phyloP scores from a whole-genome alignment of 2,329 filamentous ascomycete genomes.

The Penicillium sp. region DNA sequence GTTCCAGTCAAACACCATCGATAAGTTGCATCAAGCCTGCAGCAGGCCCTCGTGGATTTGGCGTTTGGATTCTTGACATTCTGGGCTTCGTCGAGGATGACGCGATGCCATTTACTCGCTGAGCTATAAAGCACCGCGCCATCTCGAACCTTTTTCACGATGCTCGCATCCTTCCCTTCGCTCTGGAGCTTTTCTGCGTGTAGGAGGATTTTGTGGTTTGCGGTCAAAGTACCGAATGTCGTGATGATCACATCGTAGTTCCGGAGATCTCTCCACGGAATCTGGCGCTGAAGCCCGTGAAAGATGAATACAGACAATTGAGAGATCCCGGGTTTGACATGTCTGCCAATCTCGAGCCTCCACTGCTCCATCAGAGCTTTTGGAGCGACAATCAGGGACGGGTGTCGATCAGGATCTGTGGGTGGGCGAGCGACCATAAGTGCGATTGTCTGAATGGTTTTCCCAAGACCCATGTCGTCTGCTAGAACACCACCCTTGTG shows the following conservation, averaged over 20 bases:
- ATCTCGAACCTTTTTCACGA: slow-evolving; percentile 3
- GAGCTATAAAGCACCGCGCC: slow-evolving; percentile 55
- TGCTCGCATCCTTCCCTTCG: slow-evolving; percentile 37
- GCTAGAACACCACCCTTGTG: slow-evolving; percentile 76
- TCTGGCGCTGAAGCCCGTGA: slow-evolving; percentile 63
- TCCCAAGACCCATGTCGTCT: slow-evolving; percentile 82
- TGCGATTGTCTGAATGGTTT: slow-evolving; percentile 79
- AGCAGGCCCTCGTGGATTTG: slow-evolving; percentile 61
- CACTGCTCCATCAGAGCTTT: slow-evolving; percentile 80
- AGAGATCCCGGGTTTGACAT: slow-evolving; percentile 59
- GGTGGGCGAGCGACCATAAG: slow-evolving; percentile 71
- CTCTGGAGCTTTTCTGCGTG: slow-evolving; percentile 52
- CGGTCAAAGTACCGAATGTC: slow-evolving; percentile 71
- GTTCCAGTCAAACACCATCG: slow-evolving; percentile 78
- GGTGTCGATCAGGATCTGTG: slow-evolving; percentile 59
- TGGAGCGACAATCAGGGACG: slow-evolving; percentile 80
- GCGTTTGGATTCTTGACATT: slow-evolving; percentile 75
- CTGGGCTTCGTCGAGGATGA: slow-evolving; percentile 79
- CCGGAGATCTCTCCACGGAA: slow-evolving; percentile 60
- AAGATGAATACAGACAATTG: slow-evolving; percentile 67
- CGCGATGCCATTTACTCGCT: slow-evolving; percentile 62
- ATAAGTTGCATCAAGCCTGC: slow-evolving; percentile 58
- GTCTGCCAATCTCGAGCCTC: slow-evolving; percentile 74
- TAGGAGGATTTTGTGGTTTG: slow-evolving; percentile 65
- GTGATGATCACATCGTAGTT: slow-evolving; percentile 74